phyloP scores from a whole-genome alignment of 768 basidiomycete genomes.

The Tricholoma flavovirens region DNA sequence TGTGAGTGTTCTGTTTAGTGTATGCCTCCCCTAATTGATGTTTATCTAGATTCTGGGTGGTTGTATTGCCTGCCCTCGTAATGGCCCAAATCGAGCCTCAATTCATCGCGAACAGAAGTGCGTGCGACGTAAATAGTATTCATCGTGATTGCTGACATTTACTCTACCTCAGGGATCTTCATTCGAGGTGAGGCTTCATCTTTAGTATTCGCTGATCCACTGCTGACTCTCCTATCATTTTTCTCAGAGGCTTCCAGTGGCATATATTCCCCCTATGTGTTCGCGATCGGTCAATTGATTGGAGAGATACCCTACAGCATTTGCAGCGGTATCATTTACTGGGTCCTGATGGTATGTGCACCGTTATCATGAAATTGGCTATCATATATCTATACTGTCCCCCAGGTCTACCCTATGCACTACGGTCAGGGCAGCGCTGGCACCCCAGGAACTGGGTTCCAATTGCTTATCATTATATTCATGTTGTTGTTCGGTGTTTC shows the following conservation, averaged over 20 bases:
- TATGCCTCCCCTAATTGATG: not conserved
- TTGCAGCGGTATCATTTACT: slow-evolving; percentile 69
- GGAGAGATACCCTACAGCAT: slow-evolving; percentile 78
- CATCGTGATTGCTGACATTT: not conserved
- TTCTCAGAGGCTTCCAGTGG: slow-evolving; percentile 66
- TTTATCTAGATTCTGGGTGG: slow-evolving; percentile 52
- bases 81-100: slow-evolving; percentile 79
- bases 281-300: slow-evolving; percentile 75
- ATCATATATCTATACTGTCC: not conserved
- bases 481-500: slow-evolving; percentile 63
- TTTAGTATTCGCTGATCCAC: slow-evolving; percentile 8
- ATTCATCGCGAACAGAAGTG: slow-evolving; percentile 67
- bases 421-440: slow-evolving; percentile 61
- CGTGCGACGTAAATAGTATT: slow-evolving; percentile 10
- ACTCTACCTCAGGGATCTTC: slow-evolving; percentile 28
- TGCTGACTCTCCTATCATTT: not conserved
- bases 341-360: slow-evolving; percentile 56
- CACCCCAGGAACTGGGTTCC: slow-evolving; percentile 62
- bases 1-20: slow-evolving; percentile 45
- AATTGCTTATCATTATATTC: slow-evolving; percentile 63
- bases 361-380: not conserved
- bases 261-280: slow-evolving; percentile 83
- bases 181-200: slow-evolving; percentile 22
- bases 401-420: slow-evolving; percentile 57
- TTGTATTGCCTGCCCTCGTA: slow-evolving; percentile 65